Base-by-base conservation (phyloP, 495 filamentous ascomycete species). In the Xylaria telfairii region DNA sequence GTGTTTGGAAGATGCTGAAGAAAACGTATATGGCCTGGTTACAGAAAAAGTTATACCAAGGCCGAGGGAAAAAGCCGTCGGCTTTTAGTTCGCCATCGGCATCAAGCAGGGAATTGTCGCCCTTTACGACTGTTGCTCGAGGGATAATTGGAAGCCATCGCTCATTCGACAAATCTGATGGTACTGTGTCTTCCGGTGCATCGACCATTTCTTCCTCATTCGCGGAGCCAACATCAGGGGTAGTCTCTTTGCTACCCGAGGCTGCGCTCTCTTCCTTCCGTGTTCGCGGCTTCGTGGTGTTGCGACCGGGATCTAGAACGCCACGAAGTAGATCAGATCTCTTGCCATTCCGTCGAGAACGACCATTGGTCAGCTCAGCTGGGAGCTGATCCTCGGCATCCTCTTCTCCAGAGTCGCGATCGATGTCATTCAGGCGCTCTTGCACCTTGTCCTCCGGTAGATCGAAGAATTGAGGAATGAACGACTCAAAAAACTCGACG, bases 21-120 rank as follows among this genome's bases (percentile, higher is more conserved):
- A 99, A 97, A 81, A 93, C 93, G 74, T 92, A 95, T 53, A 99
- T 92, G 56, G 91, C 91, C 69, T 93, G 86, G 78, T 97, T 98
- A 77, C 89, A 91, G 82, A 95, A 99, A 74, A 98, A 87, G 71
- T 94, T 93, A 83, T 92, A 97, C 71, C 84, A 86, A 10, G 88
- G 87, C 68, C 96, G 92, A 72, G 87, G 85, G 82, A 93, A 97
- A 30, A 93, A 90, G 57, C 93, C 89, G 59, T 97, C 93, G 9
- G 93, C 88, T 32, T 90, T 91, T 74, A 91, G 86, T 75, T 93
- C 88, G 32, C 85, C 89, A 74, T 90, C 86, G 24, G 73, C 78
- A 65, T 83, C 83, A 7, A 84, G 72, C 19, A 83, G 75, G 17
- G 77, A 73, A 42, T 73, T 79, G 13, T 81, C 76, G 32, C 82